Base-by-base conservation (phyloP, 2,329 filamentous ascomycete species). In the Ustilaginoidea virens region DNA sequence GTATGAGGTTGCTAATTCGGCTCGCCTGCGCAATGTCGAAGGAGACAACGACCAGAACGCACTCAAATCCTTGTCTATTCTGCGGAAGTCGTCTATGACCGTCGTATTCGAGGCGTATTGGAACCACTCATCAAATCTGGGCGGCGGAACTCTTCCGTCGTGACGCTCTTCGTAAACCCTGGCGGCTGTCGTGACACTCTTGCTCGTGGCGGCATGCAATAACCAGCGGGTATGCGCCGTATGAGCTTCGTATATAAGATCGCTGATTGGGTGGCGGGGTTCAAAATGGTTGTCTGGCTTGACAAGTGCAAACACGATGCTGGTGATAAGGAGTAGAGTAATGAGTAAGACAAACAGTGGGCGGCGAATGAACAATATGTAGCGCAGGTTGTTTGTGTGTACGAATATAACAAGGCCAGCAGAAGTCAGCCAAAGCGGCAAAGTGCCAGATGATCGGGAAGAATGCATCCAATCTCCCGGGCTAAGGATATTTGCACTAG, bases 61-160 rank as follows among this genome's bases (percentile, higher is more conserved):
- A 3, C 73, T 56, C 3, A 92, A 53, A 36, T 81, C 74, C 31
- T 74, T 63, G 39, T 80, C 74, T 31, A 92, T 83, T 27, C 78
- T 80, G 39, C 80, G 74, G 40, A 81, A 93, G 36, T 80, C 73
- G 42, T 93, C 85, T 31, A 90, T 72, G 29, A 92, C 59, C 29
- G 70, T 59, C 1, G 85, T 78, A n/a, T 66, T 59, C 36, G 66
- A 69, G 5, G 83, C 81, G 43, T 80, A 83, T 13, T 76, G 64
- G 46, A 77, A 92, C 85, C 85, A 93, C 39, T 74, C 73, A 42
- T 85, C 79, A 42, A 92, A 93, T 33, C 79, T 69, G 1, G 76
- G 80, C 8, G 85, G 85, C 11, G 85, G 83, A 17, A 71, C 58
- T 34, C 82, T 69, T 10, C 72, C 70, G 41, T 79, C 41, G 33